Conservation (phyloP, 306 rosid genomes). For the Dalbergia cultrata region DNA sequence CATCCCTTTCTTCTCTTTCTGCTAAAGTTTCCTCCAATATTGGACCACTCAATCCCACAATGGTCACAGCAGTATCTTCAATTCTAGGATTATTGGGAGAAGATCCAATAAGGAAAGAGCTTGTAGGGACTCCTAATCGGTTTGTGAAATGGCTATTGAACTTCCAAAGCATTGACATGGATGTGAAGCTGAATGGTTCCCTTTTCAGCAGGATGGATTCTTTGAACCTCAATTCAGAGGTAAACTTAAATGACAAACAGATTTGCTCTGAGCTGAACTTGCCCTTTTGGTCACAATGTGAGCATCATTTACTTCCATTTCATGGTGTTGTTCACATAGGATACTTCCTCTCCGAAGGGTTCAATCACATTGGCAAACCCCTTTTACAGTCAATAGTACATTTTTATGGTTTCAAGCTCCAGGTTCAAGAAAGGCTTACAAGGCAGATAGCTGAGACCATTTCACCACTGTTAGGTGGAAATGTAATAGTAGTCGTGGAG, state of each 20-base stretch:
- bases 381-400: constrained; percentile 77
- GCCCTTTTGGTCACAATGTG: constrained; percentile 91
- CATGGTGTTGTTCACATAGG: constrained; percentile 92
- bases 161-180: constrained; percentile 72
- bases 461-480: constrained; percentile 74
- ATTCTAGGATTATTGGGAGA: constrained; percentile 86
- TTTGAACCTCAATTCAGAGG: constrained; percentile 40
- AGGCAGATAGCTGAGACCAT: constrained; percentile 92
- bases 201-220: constrained; percentile 49
- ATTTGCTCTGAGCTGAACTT: constrained; percentile 72
- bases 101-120: constrained; percentile 87
- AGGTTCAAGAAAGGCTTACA: constrained; percentile 94
- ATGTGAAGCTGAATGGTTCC: constrained; percentile 73
- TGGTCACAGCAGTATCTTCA: constrained; percentile 75
- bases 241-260: constrained; percentile 54
- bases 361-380: constrained; percentile 68
- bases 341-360: constrained; percentile 59
- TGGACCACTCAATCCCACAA: constrained; percentile 55
- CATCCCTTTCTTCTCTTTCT: constrained; percentile 57
- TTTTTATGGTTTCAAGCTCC: constrained; percentile 92
- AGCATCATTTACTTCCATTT: constrained; percentile 91
- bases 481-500: constrained; percentile 89
- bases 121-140: constrained; percentile 80
- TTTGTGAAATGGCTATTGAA: constrained; percentile 81
- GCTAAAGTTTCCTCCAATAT: constrained; percentile 59